Percentiles rank a stretch among this genome's conserved stretches.
phyloP scores from a whole-genome alignment of 1,284 basidiomycete genomes.

The Tremellales sp. region DNA sequence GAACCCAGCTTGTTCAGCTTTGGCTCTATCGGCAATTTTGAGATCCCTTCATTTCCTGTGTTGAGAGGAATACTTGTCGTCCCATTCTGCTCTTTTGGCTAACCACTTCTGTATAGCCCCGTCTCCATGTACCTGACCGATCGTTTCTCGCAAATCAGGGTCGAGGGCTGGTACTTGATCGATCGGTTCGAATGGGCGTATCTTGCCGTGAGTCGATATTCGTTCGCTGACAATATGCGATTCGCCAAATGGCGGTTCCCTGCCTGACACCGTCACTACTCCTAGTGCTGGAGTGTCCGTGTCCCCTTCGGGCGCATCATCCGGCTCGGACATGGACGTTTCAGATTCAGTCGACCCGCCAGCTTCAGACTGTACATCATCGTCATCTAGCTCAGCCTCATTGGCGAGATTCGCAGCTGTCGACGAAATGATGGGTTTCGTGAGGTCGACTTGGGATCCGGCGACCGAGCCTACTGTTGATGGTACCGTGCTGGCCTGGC shows the following conservation, averaged over 20 bases:
- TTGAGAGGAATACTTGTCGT: constrained; percentile 33
- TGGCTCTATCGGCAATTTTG: constrained; percentile 24
- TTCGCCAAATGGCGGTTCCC: constrained; percentile 31
- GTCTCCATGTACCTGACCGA: constrained; percentile 38
- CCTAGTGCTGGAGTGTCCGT: constrained; percentile 8
- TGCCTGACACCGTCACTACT: constrained; percentile 36
- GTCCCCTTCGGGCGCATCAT: constrained; percentile 4
- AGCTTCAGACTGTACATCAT: constrained; percentile 33
- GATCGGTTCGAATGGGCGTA: constrained; percentile 72
- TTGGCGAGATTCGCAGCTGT: constrained; percentile 28
- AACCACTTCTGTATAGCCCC: constrained; percentile 46
- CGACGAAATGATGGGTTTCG: constrained; percentile 29
- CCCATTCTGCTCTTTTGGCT: constrained; percentile 35
- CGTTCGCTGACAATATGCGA: constrained; percentile 75
- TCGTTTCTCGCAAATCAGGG: constrained; percentile 23
- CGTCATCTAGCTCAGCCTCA: constrained; percentile 16
- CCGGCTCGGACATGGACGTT: constrained; percentile 1
- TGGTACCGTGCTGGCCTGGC: constrained; percentile 1
- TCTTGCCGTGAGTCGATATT: constrained; percentile 68
- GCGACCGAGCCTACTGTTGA: constrained; percentile 6
- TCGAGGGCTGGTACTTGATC: constrained; percentile 49
- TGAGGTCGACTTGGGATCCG: constrained; percentile 24
- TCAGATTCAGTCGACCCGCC: constrained; percentile 19
- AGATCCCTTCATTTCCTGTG: constrained; percentile 35
- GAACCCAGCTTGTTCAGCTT: constrained; percentile 39